phyloP scores from a whole-genome alignment of 2,329 filamentous ascomycete genomes.

The Hymenoscyphus occultus region DNA sequence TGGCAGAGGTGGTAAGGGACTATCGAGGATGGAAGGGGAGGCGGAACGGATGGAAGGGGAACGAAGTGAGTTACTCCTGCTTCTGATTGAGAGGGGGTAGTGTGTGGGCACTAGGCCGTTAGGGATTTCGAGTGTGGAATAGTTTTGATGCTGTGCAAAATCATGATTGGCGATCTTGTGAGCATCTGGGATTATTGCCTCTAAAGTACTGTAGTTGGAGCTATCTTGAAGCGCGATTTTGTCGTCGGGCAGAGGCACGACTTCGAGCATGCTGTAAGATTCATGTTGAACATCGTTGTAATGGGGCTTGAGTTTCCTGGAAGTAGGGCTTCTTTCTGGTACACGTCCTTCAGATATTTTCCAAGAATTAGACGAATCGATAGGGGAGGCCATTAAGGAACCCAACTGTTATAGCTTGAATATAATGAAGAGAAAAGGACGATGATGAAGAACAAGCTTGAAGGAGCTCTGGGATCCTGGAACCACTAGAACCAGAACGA shows the following conservation, averaged over 20 bases:
- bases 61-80: conserved; percentile 1
- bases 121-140: conserved; percentile 9
- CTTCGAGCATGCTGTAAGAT: conserved; percentile 10
- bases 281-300: neutral
- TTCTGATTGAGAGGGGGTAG: neutral
- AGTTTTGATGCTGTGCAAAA: neutral
- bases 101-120: neutral
- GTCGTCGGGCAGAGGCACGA: conserved; percentile 7
- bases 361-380: neutral
- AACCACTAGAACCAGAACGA: neutral
- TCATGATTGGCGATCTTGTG: conserved; percentile 4
- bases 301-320: neutral
- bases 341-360: neutral
- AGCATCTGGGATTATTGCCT: conserved; percentile 5
- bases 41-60: neutral
- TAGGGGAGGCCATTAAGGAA: neutral
- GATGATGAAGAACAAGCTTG: neutral
- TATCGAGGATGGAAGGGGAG: conserved; percentile 4
- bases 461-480: conserved; percentile 1
- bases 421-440: neutral
- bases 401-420: neutral
- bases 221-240: conserved; percentile 10
- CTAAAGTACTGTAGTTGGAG: conserved; percentile 11
- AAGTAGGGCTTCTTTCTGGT: neutral
- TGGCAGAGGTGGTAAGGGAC: conserved; percentile 7